Conservation (phyloP, 352 stramenopile genomes). For the Thraustochytrium sp. region DNA sequence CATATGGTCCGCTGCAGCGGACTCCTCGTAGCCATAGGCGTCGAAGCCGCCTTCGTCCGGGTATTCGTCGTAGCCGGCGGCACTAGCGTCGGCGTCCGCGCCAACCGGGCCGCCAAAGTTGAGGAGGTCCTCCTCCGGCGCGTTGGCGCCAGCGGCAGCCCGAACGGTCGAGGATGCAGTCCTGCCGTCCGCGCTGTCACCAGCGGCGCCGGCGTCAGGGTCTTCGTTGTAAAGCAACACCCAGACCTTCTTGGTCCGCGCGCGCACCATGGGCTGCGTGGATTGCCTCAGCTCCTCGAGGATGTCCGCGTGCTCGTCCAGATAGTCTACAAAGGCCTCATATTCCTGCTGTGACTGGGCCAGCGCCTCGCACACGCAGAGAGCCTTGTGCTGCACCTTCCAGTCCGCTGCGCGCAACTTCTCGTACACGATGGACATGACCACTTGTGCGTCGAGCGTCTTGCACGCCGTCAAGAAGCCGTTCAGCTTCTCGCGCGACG, state of each 20-base stretch:
- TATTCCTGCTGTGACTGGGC: background rate
- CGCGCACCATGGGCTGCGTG: background rate
- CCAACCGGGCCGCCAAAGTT: background rate
- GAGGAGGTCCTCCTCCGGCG: background rate
- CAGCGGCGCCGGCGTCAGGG: background rate
- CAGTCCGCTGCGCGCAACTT: constrained; percentile 60
- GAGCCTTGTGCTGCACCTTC: constrained; percentile 40
- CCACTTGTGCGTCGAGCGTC: constrained; percentile 71
- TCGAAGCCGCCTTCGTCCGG: background rate
- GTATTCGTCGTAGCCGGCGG: background rate
- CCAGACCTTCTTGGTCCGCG: background rate
- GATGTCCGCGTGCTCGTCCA: constrained; percentile 33
- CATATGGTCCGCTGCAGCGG: too few relatives aligned
- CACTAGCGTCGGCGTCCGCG: background rate
- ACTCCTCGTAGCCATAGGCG: too few relatives aligned
- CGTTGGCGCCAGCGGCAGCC: background rate
- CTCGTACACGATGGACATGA: constrained; percentile 73
- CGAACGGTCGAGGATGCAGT: background rate
- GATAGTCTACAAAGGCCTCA: constrained; percentile 28
- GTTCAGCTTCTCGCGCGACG: constrained; percentile 75
- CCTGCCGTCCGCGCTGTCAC: background rate
- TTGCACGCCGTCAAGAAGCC: constrained; percentile 71
- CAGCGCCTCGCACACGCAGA: constrained; percentile 18
- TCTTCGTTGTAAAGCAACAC: background rate
- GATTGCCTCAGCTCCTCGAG: constrained; percentile 14